Base-by-base conservation (phyloP, 2,329 filamentous ascomycete species). In the Cyphellophora attinorum region DNA sequence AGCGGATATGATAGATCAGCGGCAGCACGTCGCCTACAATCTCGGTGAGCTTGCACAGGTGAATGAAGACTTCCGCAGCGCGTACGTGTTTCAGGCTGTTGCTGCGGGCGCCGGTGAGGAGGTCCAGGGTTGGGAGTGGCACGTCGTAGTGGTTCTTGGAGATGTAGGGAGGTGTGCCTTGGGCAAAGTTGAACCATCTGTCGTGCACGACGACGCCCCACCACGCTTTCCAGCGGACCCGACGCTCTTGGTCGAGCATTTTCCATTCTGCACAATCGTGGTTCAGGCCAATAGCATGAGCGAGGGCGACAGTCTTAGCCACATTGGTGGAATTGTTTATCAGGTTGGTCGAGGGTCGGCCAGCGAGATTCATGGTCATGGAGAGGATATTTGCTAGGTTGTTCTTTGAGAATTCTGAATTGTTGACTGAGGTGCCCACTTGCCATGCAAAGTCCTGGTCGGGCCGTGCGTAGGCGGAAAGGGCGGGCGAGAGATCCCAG, bases 361-460 rank as follows among this genome's bases (percentile, higher is more conserved):
- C 76, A 1, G 68, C 69, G 2, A 79, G 55, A 44, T 79, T 75
- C 6, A 79, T 59, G 6, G 78, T 51, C 4, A 72, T 66, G 2
- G 73, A 68, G 14, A 68, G 63, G 15, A 79, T 64, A 1, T 72
- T 74, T 1, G 73, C 72, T 28, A 78, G 57, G 1, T 74, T 70
- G 0, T 74, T 74, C 0, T 69, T 70, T 1, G 72, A 62, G 32
- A 74, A 66, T 38, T 79, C 74, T 4, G 35, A 34, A 42, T 76
- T 73, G 3, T 76, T 58, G 1, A 74, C 72, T 34, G 72, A 71
- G 13, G 68, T 72, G 5, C 73, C 73, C 38, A 76, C 63, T 38
- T 79, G 79, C 64, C 76, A 76, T 6, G 74, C 67, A 49, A 74
- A 79, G 29, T 72, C 66, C 27, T 64, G 61, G 46, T 79, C 74